A percentile compares a stretch with the other conserved stretches of the same genome.
These are phyloP conservation scores for Amanita molliuscula DNA, from an alignment of 768 basidiomycete genomes.

Conservation along the genomic window DNA sequence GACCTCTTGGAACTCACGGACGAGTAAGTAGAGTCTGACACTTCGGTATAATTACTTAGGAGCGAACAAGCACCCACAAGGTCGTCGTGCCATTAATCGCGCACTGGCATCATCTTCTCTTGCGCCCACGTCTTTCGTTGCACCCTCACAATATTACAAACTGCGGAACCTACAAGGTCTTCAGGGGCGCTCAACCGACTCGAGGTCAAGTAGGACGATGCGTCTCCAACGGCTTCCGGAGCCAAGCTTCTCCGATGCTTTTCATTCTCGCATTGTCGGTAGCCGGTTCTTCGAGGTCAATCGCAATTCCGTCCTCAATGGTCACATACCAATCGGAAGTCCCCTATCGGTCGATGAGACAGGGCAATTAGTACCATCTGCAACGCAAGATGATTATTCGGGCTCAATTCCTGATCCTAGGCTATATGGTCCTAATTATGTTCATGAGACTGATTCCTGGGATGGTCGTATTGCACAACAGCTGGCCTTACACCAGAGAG, in stretches of 20 bases:
- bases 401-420: slow-evolving; percentile 42
- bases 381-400: slow-evolving; percentile 15
- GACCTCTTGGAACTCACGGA: slow-evolving; percentile 35
- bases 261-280: slow-evolving; percentile 53
- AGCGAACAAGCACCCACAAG: slow-evolving; percentile 22
- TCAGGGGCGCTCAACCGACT: slow-evolving; percentile 45
- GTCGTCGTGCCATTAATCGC: slow-evolving; percentile 47
- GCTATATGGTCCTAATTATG: slow-evolving; percentile 46
- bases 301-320: slow-evolving; percentile 44
- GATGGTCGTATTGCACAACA: slow-evolving; percentile 15
- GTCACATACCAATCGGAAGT: slow-evolving; percentile 52
- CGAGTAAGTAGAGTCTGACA: slow-evolving; percentile 14
- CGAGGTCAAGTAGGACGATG: slow-evolving; percentile 18
- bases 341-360: slow-evolving; percentile 41
- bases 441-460: slow-evolving; percentile 20
- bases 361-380: slow-evolving; percentile 33
- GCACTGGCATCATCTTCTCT: slow-evolving; percentile 60
- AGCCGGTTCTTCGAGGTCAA: slow-evolving; percentile 68
- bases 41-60: neutral
- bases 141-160: slow-evolving; percentile 73
- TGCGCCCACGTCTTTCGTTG: slow-evolving; percentile 68
- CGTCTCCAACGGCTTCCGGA: neutral
- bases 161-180: slow-evolving; percentile 52
- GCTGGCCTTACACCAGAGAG: neutral
- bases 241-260: slow-evolving; percentile 45